These are phyloP conservation scores for Erodium maritimum DNA, from an alignment of 345 rosid genomes.

Conservation along the genomic window DNA sequence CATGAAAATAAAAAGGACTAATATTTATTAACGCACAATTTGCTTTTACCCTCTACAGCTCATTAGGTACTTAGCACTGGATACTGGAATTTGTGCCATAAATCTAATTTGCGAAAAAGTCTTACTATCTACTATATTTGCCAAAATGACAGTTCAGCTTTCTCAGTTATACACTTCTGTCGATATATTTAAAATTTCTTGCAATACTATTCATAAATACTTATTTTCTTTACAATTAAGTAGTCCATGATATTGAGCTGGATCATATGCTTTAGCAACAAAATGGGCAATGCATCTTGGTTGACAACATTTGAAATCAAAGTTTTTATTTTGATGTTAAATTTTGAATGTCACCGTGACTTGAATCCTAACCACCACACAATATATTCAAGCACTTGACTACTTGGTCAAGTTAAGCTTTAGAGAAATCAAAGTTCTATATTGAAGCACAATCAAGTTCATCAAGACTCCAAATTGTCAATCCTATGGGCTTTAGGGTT, in stretches of 20 bases:
- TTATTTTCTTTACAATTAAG: background rate
- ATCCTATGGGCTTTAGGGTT: no score
- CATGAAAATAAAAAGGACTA: background rate
- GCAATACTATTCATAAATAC: background rate
- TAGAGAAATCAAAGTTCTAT: background rate
- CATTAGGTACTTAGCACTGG: no score
- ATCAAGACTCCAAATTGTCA: background rate
- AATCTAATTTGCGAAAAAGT: background rate
- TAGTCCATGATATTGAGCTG: background rate
- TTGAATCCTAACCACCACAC: no score
- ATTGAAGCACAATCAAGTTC: background rate
- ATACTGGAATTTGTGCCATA: no score
- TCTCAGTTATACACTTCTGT: background rate
- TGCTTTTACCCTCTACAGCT: background rate
- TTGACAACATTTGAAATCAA: background rate
- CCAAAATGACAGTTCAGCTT: background rate
- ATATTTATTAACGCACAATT: no score
- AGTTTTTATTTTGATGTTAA: no score
- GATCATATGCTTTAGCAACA: background rate
- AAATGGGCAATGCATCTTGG: background rate
- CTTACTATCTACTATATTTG: background rate
- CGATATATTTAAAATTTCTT: background rate
- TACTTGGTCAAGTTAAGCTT: no score
- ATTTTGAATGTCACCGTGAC: no score
- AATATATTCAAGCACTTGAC: no score